Evolutionary conservation across 495 filamentous ascomycete species (phyloP).

Genomic region (Talaromyces proteolyticus): DNA sequence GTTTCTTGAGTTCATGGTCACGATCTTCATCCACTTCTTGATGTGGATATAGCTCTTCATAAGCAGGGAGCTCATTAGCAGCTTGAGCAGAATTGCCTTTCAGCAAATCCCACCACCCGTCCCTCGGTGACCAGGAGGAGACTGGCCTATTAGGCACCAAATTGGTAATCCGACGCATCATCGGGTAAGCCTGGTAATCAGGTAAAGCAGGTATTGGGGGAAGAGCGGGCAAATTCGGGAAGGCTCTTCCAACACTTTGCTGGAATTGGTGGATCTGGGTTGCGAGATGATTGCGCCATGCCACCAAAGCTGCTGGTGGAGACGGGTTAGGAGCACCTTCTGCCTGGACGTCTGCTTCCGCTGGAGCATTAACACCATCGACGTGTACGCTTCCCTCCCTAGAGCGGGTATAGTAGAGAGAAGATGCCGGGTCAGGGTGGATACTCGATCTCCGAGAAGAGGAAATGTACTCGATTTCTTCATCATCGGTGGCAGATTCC

Average conservation of each 20-base stretch:
- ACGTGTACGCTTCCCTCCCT: constrained; percentile 15
- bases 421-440: constrained; percentile 28
- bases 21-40: constrained; percentile 31
- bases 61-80: constrained; percentile 58
- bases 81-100: constrained; percentile 37
- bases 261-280: constrained; percentile 78
- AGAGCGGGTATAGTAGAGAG: constrained; percentile 15
- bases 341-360: constrained; percentile 20
- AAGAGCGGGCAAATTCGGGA: constrained; percentile 59
- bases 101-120: constrained; percentile 66
- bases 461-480: constrained; percentile 33
- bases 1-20: constrained; percentile 51
- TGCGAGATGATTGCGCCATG: constrained; percentile 70
- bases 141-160: constrained; percentile 57
- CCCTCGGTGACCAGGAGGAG: constrained; percentile 40
- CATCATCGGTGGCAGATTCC: constrained; percentile 26
- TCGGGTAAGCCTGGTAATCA: constrained; percentile 66
- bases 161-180: constrained; percentile 69
- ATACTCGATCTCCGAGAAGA: constrained; percentile 37
- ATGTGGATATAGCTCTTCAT: constrained; percentile 72
- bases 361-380: constrained; percentile 7
- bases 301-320: constrained; percentile 58
- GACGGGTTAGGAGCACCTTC: constrained; percentile 34
- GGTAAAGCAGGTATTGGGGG: constrained; percentile 58
- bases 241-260: constrained; percentile 60